Conservation (phyloP, 2,329 filamentous ascomycete genomes). For the Sporothrix schenckii region DNA sequence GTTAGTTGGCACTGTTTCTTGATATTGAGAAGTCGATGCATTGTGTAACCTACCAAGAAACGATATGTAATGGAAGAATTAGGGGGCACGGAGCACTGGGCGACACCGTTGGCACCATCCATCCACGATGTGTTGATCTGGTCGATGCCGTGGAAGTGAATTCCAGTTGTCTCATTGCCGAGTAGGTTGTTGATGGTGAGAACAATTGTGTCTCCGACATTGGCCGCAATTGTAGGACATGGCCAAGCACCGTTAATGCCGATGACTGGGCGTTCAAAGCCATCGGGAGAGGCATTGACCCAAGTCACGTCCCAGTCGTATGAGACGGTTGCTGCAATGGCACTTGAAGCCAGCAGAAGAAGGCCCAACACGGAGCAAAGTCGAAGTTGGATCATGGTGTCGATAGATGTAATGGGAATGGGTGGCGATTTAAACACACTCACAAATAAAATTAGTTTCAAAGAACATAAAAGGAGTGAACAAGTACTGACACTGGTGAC, state of each 20-base stretch:
- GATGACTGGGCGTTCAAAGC: slow-evolving; percentile 45
- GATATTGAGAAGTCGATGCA: too few relatives aligned
- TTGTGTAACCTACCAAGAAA: slow-evolving; percentile 48
- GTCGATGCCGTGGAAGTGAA: slow-evolving; percentile 63
- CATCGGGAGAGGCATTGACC: slow-evolving; percentile 47
- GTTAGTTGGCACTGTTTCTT: neutral
- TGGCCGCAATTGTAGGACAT: slow-evolving; percentile 57
- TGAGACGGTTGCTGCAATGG: slow-evolving; percentile 43
- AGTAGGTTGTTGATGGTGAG: slow-evolving; percentile 56
- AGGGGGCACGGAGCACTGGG: slow-evolving; percentile 58
- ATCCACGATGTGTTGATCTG: slow-evolving; percentile 57
- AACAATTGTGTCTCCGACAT: slow-evolving; percentile 54
- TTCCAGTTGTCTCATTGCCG: slow-evolving; percentile 55
- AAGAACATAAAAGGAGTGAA: too few relatives aligned
- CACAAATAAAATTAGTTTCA: too few relatives aligned
- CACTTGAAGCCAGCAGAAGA: slow-evolving; percentile 37
- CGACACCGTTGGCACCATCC: slow-evolving; percentile 60
- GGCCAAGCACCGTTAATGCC: slow-evolving; percentile 67
- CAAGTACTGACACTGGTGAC: too few relatives aligned
- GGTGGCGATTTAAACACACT: too few relatives aligned
- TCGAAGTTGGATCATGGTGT: too few relatives aligned
- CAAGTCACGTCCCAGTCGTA: slow-evolving; percentile 48
- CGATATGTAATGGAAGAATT: slow-evolving; percentile 57
- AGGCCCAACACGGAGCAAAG: too few relatives aligned
- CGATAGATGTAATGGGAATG: too few relatives aligned